Evolutionary conservation across 2,329 filamentous ascomycete genomes (phyloP).

Genomic region (Parastagonospora avenae): DNA sequence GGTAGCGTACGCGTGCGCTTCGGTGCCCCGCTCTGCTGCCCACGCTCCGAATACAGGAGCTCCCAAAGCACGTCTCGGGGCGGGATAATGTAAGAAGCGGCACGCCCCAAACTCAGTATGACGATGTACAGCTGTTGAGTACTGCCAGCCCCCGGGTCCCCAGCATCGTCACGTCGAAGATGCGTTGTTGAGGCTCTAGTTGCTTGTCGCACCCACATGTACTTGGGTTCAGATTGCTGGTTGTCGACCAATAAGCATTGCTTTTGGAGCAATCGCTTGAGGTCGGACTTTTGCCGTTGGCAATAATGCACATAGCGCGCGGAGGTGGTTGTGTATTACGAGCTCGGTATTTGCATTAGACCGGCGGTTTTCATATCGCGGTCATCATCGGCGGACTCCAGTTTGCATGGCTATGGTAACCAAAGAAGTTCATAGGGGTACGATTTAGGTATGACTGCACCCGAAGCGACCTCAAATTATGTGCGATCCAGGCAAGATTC

Average conservation of each 20-base stretch:
- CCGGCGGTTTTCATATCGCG: no score
- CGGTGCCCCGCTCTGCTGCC: constrained; percentile 23
- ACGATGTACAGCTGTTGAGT: constrained; percentile 3
- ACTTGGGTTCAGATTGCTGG: constrained; percentile 3
- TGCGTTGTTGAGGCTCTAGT: constrained; percentile 28
- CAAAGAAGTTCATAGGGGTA: no score
- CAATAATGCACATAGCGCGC: constrained; percentile 2
- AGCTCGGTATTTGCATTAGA: no score
- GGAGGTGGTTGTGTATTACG: not conserved
- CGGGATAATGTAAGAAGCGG: constrained; percentile 20
- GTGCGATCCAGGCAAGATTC: no score
- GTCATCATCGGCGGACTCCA: no score
- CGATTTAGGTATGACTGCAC: no score
- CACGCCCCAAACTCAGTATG: constrained; percentile 15
- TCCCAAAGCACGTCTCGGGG: constrained; percentile 15
- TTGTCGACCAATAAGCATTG: constrained; percentile 4
- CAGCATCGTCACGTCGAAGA: constrained; percentile 10
- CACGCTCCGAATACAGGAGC: constrained; percentile 25
- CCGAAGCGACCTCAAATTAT: no score
- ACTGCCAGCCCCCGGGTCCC: constrained; percentile 15
- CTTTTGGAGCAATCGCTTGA: no score
- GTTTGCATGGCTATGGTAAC: no score
- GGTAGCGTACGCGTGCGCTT: constrained; percentile 7
- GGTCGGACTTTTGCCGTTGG: constrained; percentile 15
- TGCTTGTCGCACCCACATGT: constrained; percentile 11